A percentile compares a stretch with the other conserved stretches of the same genome.
Evolutionary conservation across 129 eudicot species (phyloP).

Genomic region (Tagetes erecta): DNA sequence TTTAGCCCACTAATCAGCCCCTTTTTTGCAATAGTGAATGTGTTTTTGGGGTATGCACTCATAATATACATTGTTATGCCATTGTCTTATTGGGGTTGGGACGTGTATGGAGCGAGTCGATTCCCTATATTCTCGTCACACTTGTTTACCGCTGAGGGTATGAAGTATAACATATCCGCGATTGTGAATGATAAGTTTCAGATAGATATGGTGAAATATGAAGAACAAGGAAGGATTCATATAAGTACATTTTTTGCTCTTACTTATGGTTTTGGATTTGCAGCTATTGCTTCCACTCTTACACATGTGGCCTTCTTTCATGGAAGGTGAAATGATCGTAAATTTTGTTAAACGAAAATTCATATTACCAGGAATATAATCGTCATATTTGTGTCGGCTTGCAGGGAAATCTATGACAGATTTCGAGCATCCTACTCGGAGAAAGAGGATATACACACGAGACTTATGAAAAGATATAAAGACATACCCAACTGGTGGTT

Average conservation of each 20-base stretch:
- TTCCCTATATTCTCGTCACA: constrained; percentile 89
- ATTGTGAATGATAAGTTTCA: constrained; percentile 79
- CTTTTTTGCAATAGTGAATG: constrained; percentile 78
- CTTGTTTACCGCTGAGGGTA: constrained; percentile 78
- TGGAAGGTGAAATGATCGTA: too few relatives aligned
- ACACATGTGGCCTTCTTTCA: too few relatives aligned
- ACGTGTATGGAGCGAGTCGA: constrained; percentile 55
- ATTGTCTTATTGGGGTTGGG: constrained; percentile 80
- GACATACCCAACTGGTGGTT: too few relatives aligned
- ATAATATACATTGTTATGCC: constrained; percentile 76
- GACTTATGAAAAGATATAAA: too few relatives aligned
- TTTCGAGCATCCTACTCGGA: too few relatives aligned
- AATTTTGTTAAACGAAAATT: too few relatives aligned
- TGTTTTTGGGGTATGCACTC: constrained; percentile 58
- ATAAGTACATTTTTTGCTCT: constrained; percentile 76
- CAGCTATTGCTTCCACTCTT: too few relatives aligned
- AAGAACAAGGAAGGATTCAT: constrained; percentile 70
- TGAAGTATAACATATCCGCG: constrained; percentile 64
- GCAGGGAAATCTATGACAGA: too few relatives aligned
- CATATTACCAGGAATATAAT: too few relatives aligned
- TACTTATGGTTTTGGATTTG: too few relatives aligned
- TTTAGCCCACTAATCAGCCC: constrained; percentile 87
- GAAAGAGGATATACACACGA: too few relatives aligned
- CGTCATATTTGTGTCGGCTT: too few relatives aligned
- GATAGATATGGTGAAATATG: constrained; percentile 53